Percentiles rank a stretch among this genome's conserved stretches.
Evolutionary conservation across 208 protist genomes (phyloP).

Genomic region (Trypanosoma scelopori): DNA sequence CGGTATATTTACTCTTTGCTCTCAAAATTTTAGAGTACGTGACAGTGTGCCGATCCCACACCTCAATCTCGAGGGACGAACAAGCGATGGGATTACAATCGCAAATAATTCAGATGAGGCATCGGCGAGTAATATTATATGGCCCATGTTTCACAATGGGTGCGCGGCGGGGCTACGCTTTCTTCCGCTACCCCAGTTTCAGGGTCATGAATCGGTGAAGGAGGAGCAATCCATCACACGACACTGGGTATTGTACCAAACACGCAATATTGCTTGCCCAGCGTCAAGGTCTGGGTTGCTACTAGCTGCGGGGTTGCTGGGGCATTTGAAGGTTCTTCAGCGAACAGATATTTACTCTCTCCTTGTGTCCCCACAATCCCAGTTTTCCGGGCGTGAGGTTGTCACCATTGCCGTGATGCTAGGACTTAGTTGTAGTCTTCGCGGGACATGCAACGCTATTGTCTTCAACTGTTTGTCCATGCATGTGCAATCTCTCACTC

Average conservation of each 20-base stretch:
- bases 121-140: constrained; percentile 42
- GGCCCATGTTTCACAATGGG: constrained; percentile 85
- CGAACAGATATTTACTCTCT: constrained; percentile 87
- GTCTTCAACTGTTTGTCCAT: constrained; percentile 87
- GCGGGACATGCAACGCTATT: constrained; percentile 69
- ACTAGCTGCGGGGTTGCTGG: constrained; percentile 73
- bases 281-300: constrained; percentile 69
- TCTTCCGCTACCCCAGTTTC: constrained; percentile 46
- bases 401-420: constrained; percentile 84
- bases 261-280: constrained; percentile 55
- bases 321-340: constrained; percentile 77
- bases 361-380: constrained; percentile 59
- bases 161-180: constrained; percentile 82
- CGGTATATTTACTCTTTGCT: constrained; percentile 84
- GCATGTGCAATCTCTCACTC: constrained; percentile 81
- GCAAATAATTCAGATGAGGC: constrained; percentile 52
- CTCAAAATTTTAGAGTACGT: constrained; percentile 71
- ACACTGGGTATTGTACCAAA: constrained; percentile 89
- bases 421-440: constrained; percentile 85
- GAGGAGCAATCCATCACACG: constrained; percentile 53
- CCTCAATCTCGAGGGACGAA: constrained; percentile 68
- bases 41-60: constrained; percentile 80
- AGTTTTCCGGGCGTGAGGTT: constrained; percentile 67
- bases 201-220: constrained; percentile 23
- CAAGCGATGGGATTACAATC: constrained; percentile 63